phyloP scores from a whole-genome alignment of 75 land plant species.

The Cupressus sempervirens region DNA sequence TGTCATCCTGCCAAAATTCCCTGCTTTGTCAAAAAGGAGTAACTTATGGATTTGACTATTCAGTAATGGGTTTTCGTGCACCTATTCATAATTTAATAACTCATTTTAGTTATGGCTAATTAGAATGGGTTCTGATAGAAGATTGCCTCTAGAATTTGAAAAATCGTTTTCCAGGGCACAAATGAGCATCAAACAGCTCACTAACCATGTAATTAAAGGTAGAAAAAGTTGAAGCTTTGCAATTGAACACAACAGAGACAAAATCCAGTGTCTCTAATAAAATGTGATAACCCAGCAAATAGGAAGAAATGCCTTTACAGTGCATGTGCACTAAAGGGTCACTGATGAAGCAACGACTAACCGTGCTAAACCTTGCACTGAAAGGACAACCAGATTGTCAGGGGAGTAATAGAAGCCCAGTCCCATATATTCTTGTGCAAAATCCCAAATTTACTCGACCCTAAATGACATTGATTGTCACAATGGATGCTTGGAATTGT shows the following conservation, averaged over 20 bases:
- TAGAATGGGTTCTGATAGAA: conserved; percentile 3
- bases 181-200: neutral
- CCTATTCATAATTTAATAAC: neutral
- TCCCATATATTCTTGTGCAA: too few species aligned
- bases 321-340: neutral
- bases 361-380: too few species aligned
- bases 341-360: neutral
- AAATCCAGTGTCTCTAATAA: neutral
- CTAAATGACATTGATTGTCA: conserved; percentile 5
- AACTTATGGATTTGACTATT: neutral
- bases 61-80: neutral
- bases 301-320: neutral
- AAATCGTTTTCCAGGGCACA: neutral
- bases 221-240: neutral
- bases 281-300: neutral
- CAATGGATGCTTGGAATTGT: conserved; percentile 11
- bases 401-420: too few species aligned
- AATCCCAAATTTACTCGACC: conserved; percentile 1
- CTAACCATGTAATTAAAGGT: conserved; percentile 17
- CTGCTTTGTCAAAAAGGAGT: conserved; percentile 54
- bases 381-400: too few species aligned
- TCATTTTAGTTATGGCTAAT: neutral
- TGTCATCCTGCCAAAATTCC: conserved; percentile 47
- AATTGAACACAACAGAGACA: too few species aligned
- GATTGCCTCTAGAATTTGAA: neutral